Percentiles rank a stretch among this genome's conserved stretches.
Evolutionary conservation across 768 basidiomycete species (phyloP).

Genomic region (Lactarius akahatsu): DNA sequence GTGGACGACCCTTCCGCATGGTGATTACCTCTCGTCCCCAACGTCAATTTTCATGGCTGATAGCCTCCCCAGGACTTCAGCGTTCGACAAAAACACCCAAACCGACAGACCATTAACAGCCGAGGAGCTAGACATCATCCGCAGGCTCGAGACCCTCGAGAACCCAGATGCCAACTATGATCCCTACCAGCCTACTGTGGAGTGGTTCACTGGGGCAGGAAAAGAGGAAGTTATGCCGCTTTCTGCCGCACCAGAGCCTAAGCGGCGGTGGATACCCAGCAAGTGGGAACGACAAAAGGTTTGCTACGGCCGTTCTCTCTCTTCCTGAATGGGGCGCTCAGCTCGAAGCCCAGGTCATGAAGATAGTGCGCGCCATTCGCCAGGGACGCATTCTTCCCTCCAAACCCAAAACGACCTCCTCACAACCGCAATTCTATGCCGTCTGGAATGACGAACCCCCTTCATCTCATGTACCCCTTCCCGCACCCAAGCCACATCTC

Average conservation of each 20-base stretch:
- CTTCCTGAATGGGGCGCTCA: neutral
- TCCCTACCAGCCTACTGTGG: constrained; percentile 89
- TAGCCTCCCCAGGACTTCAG: constrained; percentile 67
- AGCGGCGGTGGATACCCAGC: constrained; percentile 93
- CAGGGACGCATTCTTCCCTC: constrained; percentile 91
- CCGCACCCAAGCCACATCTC: constrained; percentile 86
- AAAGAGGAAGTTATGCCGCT: constrained; percentile 95
- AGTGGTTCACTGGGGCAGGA: constrained; percentile 97
- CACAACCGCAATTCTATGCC: constrained; percentile 70
- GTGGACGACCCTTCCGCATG: constrained; percentile 91
- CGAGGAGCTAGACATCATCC: constrained; percentile 94
- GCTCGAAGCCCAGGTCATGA: constrained; percentile 73
- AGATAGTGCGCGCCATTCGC: constrained; percentile 97
- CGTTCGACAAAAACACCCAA: constrained; percentile 86
- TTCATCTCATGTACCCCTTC: constrained; percentile 80
- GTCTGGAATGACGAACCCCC: constrained; percentile 83
- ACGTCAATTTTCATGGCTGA: constrained; percentile 1
- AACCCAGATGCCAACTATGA: constrained; percentile 88
- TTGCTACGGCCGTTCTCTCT: constrained; percentile 10
- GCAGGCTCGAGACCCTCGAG: constrained; percentile 84
- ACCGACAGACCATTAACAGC: constrained; percentile 81
- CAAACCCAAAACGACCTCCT: constrained; percentile 73
- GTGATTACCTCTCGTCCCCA: constrained; percentile 42
- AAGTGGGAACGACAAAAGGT: constrained; percentile 99
- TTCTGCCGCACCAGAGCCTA: constrained; percentile 89